Evolutionary conservation across 2,329 filamentous ascomycete species (phyloP).

Genomic region (Aschersonia sp.): DNA sequence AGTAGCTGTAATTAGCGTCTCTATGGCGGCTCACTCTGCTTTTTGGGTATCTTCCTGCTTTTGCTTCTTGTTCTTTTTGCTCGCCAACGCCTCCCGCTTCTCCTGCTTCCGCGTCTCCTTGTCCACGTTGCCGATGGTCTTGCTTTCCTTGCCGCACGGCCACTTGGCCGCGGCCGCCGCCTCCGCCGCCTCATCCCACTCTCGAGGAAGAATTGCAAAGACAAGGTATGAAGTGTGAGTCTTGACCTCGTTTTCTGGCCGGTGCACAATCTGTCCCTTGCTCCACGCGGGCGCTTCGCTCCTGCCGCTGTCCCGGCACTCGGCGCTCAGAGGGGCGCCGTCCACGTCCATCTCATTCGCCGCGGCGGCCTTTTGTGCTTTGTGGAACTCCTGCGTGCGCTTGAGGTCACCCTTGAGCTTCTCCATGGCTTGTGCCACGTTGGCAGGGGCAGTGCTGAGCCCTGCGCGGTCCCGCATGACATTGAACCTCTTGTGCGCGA

Average conservation of each 20-base stretch:
- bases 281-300: conserved; percentile 44
- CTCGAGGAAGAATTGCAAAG: conserved; percentile 76
- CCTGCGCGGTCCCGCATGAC: conserved; percentile 72
- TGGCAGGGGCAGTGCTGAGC: conserved; percentile 54
- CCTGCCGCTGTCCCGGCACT: background rate
- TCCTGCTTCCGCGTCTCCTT: conserved; percentile 40
- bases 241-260: conserved; percentile 79
- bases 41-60: conserved; percentile 7
- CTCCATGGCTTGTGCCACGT: conserved; percentile 65
- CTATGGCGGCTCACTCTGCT: background rate
- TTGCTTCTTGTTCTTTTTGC: conserved; percentile 28
- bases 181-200: conserved; percentile 78
- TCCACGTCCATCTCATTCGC: conserved; percentile 26
- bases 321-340: conserved; percentile 4
- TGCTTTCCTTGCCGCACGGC: conserved; percentile 41
- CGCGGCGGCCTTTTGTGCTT: conserved; percentile 10
- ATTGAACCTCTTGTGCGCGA: conserved; percentile 65
- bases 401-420: conserved; percentile 61
- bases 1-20: too few species aligned
- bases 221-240: conserved; percentile 95
- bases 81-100: conserved; percentile 35
- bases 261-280: conserved; percentile 64
- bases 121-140: conserved; percentile 37
- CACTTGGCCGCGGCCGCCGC: conserved; percentile 47
- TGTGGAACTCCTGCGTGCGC: conserved; percentile 51